Evolutionary conservation across 2,329 filamentous ascomycete genomes (phyloP), one percentile per base, ranked within the genome.

Genomic region (Hymenoscyphus salicellus): DNA sequence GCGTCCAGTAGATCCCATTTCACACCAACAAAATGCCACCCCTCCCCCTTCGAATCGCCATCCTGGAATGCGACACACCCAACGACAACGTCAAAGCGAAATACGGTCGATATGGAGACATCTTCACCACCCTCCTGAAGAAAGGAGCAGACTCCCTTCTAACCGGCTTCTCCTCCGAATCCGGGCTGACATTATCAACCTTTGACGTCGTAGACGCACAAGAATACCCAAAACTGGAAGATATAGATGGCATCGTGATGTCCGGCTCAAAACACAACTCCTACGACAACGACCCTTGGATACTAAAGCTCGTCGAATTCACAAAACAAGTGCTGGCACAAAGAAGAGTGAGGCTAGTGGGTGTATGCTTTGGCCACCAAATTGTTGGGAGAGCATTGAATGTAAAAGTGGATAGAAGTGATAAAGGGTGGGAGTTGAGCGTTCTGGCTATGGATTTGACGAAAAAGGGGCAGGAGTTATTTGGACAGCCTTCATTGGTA

Each of bases 341-440:
- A 68, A 80, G 83, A 30, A 81, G 86, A 0, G 84, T 95, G 7
- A 84, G 86, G 41, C 78, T 93, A n/a, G 82, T 96, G 17, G 92
- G 92, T 11, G 83, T 95, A 17, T 96, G 92, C 77, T 96, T 94
- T 76, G 92, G 92, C 5, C 92, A 96, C 75, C 92, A 96, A 79
- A 93, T 96, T 72, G 79, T 95, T 55, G 91, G 85, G 0, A 83
- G 92, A 61, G 90, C 91, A 0, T 75, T 93, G 70, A 90, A 87
- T 3, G 83, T 79, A 23, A 83, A 85, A 70, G 89, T 96, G 2
- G 87, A 82, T 41, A 79, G 86, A 62, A 91, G 86, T 74, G 82
- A 86, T 28, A 76, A 79, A 23, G 92, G 91, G 1, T 96, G 92
- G 93, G 93, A 96, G 78, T 79, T 91, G n/a, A 87, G 89, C 59